These are phyloP conservation scores for Kodamaea fukazawae DNA, from an alignment of 805 yeast species.

Conservation along the genomic window DNA sequence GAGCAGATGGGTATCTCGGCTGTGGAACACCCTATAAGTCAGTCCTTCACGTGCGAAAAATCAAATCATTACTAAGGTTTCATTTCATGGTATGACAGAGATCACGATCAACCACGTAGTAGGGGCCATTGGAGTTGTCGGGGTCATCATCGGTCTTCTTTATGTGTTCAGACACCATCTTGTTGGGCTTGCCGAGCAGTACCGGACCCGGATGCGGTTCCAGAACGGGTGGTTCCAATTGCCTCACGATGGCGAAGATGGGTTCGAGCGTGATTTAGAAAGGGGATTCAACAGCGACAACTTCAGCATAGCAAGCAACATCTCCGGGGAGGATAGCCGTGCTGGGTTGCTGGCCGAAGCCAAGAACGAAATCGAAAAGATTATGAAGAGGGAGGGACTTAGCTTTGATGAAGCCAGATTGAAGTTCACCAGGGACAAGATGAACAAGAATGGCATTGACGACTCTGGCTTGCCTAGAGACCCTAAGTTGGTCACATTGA, in stretches of 20 bases:
- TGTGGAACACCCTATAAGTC: too few species aligned
- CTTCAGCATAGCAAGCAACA: constrained; percentile 50
- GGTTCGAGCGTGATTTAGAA: constrained; percentile 44
- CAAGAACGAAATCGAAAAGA: constrained; percentile 46
- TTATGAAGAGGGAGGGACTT: constrained; percentile 51
- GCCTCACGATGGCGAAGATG: constrained; percentile 10
- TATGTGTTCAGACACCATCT: constrained; percentile 34
- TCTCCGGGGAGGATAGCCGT: constrained; percentile 50
- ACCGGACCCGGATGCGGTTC: constrained; percentile 23
- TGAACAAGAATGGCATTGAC: constrained; percentile 30
- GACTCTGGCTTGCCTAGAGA: constrained; percentile 20
- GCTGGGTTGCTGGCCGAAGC: constrained; percentile 59
- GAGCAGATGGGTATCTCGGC: too few species aligned
- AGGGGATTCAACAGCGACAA: constrained; percentile 57
- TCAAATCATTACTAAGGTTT: too few species aligned
- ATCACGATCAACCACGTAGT: constrained; percentile 16
- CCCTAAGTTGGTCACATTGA: constrained; percentile 20
- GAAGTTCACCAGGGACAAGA: constrained; percentile 42
- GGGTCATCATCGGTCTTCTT: constrained; percentile 15
- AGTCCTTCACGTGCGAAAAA: too few species aligned
- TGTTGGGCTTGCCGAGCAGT: constrained; percentile 26
- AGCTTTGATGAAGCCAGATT: constrained; percentile 71
- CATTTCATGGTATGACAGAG: too few species aligned
- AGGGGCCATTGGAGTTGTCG: constrained; percentile 14
- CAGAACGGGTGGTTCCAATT: constrained; percentile 23